These are phyloP conservation scores for Trichoderma pleuroti DNA, from an alignment of 2,329 filamentous ascomycete genomes.

Conservation along the genomic window DNA sequence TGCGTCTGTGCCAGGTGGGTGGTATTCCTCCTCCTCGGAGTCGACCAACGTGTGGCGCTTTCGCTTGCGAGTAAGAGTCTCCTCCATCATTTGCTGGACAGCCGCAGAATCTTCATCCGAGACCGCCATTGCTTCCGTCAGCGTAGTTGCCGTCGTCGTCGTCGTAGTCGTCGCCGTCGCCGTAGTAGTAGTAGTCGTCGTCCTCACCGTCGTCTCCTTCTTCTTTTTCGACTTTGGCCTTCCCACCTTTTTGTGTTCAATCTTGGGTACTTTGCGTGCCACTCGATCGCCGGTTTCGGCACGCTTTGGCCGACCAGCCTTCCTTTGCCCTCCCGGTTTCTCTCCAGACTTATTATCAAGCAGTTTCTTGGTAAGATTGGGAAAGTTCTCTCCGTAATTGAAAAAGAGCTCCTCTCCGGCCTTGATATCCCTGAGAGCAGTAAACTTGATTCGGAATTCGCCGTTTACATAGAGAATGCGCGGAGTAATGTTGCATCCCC, in stretches of 20 bases:
- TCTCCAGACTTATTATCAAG: slow-evolving; percentile 37
- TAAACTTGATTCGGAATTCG: slow-evolving; percentile 72
- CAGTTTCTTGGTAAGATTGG: slow-evolving; percentile 51
- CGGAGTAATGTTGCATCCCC: slow-evolving; percentile 60
- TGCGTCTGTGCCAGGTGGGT: slow-evolving; percentile 26
- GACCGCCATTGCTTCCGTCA: background rate
- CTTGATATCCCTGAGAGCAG: slow-evolving; percentile 62
- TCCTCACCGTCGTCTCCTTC: background rate
- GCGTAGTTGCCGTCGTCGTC: background rate
- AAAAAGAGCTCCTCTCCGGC: slow-evolving; percentile 77
- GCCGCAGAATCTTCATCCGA: slow-evolving; percentile 12
- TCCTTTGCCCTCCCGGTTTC: slow-evolving; percentile 29
- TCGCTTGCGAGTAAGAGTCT: slow-evolving; percentile 26
- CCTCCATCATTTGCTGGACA: background rate
- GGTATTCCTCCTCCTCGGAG: slow-evolving; percentile 32
- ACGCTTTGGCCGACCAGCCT: slow-evolving; percentile 23
- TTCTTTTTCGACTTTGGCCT: slow-evolving; percentile 22
- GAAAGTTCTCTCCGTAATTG: slow-evolving; percentile 70
- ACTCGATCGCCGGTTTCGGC: slow-evolving; percentile 22
- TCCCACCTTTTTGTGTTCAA: slow-evolving; percentile 25
- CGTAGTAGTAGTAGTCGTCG: too few relatives aligned
- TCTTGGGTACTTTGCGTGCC: slow-evolving; percentile 26
- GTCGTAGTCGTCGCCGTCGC: slow-evolving; percentile 20
- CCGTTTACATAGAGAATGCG: slow-evolving; percentile 70
- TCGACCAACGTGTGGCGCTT: slow-evolving; percentile 29